phyloP scores from a whole-genome alignment of 83 land plant species.

The Picea engelmannii region DNA sequence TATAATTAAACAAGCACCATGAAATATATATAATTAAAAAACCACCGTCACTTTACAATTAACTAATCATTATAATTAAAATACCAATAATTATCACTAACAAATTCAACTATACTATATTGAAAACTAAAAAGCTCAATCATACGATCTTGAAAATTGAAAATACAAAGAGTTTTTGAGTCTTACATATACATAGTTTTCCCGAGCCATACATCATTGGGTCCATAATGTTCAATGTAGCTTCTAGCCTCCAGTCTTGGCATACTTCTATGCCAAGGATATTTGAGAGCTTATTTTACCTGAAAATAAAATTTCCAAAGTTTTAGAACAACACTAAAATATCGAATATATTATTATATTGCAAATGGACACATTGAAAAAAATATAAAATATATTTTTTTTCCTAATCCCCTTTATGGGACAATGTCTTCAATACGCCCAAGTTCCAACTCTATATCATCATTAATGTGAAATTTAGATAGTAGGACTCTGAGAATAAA shows the following conservation, averaged over 20 bases:
- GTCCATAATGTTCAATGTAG: conserved; percentile 30
- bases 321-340: neutral
- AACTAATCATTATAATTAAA: too few relatives aligned
- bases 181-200: conserved; percentile 35
- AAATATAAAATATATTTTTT: too few relatives aligned
- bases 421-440: too few relatives aligned
- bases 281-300: conserved; percentile 23
- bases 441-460: too few relatives aligned
- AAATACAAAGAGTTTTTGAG: neutral
- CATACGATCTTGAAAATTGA: neutral
- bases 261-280: conserved; percentile 23
- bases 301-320: neutral
- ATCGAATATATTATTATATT: neutral
- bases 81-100: too few relatives aligned
- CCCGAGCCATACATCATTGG: conserved; percentile 45
- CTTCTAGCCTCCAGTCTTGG: conserved; percentile 29
- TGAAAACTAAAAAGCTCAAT: neutral
- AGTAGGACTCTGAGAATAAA: too few relatives aligned
- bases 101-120: neutral
- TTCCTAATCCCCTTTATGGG: too few relatives aligned
- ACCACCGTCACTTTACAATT: too few relatives aligned
- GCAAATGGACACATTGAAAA: too few relatives aligned
- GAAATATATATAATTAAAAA: too few relatives aligned
- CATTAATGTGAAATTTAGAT: too few relatives aligned
- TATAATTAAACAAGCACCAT: too few relatives aligned